phyloP scores from a whole-genome alignment of 768 basidiomycete species.

The Xanthoconium purpureum region DNA sequence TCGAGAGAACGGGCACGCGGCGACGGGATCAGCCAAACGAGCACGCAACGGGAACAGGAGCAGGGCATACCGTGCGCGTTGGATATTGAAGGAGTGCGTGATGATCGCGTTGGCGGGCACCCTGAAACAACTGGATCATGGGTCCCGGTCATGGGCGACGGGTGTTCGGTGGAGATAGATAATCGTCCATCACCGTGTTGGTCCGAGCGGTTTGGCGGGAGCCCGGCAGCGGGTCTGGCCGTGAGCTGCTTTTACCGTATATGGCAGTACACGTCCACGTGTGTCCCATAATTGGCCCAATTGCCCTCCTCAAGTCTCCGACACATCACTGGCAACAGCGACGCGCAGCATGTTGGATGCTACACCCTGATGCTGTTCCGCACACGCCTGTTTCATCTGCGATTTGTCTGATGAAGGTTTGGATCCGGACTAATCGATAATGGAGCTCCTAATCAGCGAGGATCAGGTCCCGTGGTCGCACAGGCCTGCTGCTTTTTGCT shows the following conservation, averaged over 20 bases:
- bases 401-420: slow-evolving; percentile 24
- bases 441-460: slow-evolving; percentile 6
- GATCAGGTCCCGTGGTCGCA: slow-evolving; percentile 6
- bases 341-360: background rate
- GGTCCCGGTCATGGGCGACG: slow-evolving; percentile 4
- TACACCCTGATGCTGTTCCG: slow-evolving; percentile 1
- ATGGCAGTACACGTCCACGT: background rate
- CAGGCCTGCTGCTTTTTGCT: background rate
- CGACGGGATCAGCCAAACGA: too few relatives aligned
- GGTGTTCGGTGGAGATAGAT: slow-evolving; percentile 8
- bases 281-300: background rate
- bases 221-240: background rate
- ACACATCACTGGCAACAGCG: background rate
- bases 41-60: too few relatives aligned
- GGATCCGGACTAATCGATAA: background rate
- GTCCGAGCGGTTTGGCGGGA: too few relatives aligned
- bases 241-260: background rate
- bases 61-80: background rate
- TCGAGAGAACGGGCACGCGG: background rate
- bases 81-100: slow-evolving; percentile 5
- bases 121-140: background rate
- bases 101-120: slow-evolving; percentile 3
- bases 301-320: background rate
- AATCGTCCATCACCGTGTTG: background rate
- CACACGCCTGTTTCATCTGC: background rate